These are phyloP conservation scores for Coix lacrymajobi DNA, from an alignment of 176 grass and related monocot species.

Conservation along the genomic window DNA sequence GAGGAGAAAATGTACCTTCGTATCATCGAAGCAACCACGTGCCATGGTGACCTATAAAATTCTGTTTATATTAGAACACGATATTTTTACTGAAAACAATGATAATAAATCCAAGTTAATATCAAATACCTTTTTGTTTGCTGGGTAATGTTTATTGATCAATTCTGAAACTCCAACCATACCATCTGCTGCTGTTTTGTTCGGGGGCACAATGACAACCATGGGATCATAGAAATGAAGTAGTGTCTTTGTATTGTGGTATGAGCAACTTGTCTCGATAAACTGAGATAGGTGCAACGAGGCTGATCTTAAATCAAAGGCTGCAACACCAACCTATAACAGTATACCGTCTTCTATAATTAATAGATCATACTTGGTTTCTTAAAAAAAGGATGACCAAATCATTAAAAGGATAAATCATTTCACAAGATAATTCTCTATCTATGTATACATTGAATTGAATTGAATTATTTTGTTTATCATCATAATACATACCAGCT, in stretches of 20 bases:
- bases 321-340: slow-evolving; percentile 78
- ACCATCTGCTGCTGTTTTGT: slow-evolving; percentile 73
- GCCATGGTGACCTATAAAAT: slow-evolving; percentile 69
- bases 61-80: slow-evolving; percentile 17
- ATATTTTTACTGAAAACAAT: neutral
- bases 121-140: slow-evolving; percentile 70
- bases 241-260: slow-evolving; percentile 81
- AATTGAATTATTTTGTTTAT: neutral
- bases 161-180: slow-evolving; percentile 88
- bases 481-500: neutral
- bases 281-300: slow-evolving; percentile 87
- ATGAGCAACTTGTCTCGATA: slow-evolving; percentile 92
- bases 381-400: neutral
- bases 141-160: slow-evolving; percentile 64
- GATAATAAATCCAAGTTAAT: slow-evolving; percentile 1
- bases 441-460: neutral
- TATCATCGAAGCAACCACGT: slow-evolving; percentile 91
- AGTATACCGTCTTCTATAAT: neutral
- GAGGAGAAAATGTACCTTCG: slow-evolving; percentile 55
- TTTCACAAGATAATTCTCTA: neutral
- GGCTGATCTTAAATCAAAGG: slow-evolving; percentile 92
- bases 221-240: slow-evolving; percentile 94
- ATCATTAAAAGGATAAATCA: neutral
- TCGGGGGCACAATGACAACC: slow-evolving; percentile 73
- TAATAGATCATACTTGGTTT: neutral